phyloP scores from a whole-genome alignment of 2,329 filamentous ascomycete genomes.

The Ophiostoma novo-ulmi region DNA sequence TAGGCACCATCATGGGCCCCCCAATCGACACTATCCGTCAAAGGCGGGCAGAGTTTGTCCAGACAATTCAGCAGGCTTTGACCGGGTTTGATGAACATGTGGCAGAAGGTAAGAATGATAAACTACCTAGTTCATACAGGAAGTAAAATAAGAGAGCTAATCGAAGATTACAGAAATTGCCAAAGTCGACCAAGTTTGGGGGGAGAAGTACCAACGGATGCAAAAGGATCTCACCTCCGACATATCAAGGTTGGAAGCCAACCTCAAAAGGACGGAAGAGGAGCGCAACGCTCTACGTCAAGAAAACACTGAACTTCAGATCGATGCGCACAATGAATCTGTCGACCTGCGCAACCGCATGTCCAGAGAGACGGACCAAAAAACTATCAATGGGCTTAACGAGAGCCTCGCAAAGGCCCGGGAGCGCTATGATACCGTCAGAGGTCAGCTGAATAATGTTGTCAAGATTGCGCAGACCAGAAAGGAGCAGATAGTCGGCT shows the following conservation, averaged over 20 bases:
- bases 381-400: neutral
- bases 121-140: too few relatives aligned
- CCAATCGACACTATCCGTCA: neutral
- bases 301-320: neutral
- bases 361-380: neutral
- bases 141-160: neutral
- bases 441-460: slow-evolving; percentile 37
- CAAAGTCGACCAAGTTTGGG: neutral
- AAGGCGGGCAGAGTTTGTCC: slow-evolving; percentile 35
- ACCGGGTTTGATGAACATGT: slow-evolving; percentile 35
- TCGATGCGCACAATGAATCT: neutral
- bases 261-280: neutral
- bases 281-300: neutral
- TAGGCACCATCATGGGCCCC: neutral
- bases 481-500: slow-evolving; percentile 41
- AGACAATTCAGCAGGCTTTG: slow-evolving; percentile 40
- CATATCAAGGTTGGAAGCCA: neutral
- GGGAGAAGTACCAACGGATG: slow-evolving; percentile 7
- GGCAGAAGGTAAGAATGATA: slow-evolving; percentile 20
- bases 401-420: slow-evolving; percentile 25
- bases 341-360: neutral
- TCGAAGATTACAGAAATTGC: neutral
- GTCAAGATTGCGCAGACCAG: slow-evolving; percentile 39
- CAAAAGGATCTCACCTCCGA: neutral
- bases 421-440: slow-evolving; percentile 18